These are phyloP conservation scores for Tardiomyces depauwii DNA, from an alignment of 1,139 yeast species.

Conservation along the genomic window DNA sequence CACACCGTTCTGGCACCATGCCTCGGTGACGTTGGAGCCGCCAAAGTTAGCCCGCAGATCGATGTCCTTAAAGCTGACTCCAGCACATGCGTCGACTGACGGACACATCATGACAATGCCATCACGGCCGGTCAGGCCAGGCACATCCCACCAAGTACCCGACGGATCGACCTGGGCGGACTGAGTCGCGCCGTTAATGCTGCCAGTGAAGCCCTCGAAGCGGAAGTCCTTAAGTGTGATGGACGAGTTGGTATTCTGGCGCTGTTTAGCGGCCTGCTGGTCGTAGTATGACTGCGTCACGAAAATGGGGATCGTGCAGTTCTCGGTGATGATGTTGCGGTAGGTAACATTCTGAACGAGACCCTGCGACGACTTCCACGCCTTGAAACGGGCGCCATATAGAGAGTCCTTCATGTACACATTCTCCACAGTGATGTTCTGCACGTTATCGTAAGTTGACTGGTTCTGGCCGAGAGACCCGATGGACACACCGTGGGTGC, in stretches of 20 bases:
- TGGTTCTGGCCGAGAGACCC: background rate
- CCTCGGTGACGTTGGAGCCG: background rate
- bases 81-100: background rate
- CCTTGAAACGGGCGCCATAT: constrained; percentile 1
- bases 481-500: constrained; percentile 1
- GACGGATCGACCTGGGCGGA: background rate
- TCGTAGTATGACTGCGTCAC: background rate
- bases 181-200: background rate
- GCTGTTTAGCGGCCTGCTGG: background rate
- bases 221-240: background rate
- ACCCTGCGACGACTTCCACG: background rate
- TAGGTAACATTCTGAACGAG: background rate
- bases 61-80: background rate
- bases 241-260: background rate
- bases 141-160: constrained; percentile 1
- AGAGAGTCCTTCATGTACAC: background rate
- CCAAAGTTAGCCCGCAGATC: background rate
- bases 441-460: background rate
- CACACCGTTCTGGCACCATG: constrained; percentile 1
- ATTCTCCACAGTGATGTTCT: background rate
- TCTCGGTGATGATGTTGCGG: background rate
- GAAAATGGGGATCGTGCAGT: constrained; percentile 1
- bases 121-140: background rate
- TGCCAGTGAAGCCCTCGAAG: background rate
- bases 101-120: constrained; percentile 1